Percentiles rank a stretch among this genome's conserved stretches.
Conservation (phyloP, 2,329 filamentous ascomycete species). For the Stagonosporopsis rhizophila region DNA sequence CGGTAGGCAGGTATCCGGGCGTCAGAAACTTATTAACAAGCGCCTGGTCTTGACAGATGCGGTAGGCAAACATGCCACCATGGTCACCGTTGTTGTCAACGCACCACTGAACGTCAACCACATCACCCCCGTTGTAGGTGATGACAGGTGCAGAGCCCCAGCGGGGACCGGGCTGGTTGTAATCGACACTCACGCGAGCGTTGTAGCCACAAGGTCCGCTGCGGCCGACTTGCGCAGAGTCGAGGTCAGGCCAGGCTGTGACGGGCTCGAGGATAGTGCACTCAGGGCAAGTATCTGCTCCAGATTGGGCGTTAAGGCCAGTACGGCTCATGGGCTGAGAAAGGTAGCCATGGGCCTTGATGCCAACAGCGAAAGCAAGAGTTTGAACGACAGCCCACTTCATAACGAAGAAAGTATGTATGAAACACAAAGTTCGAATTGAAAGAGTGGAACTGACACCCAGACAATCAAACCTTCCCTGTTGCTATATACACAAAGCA, state of each 20-base stretch:
- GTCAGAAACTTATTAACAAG: conserved; percentile 43
- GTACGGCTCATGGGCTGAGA: conserved; percentile 44
- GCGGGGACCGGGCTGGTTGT: conserved; percentile 42
- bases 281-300: conserved; percentile 44
- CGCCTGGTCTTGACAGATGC: conserved; percentile 44
- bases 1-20: conserved; percentile 41
- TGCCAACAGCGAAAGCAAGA: conserved; percentile 28
- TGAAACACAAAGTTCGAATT: neutral
- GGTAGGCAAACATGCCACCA: conserved; percentile 46
- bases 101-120: conserved; percentile 45
- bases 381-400: conserved; percentile 22
- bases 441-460: neutral
- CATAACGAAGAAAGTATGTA: conserved; percentile 23
- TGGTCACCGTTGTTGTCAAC: conserved; percentile 46
- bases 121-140: conserved; percentile 40
- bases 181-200: conserved; percentile 44
- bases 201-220: conserved; percentile 47
- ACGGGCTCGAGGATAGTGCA: conserved; percentile 46
- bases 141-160: conserved; percentile 42
- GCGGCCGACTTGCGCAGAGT: conserved; percentile 38
- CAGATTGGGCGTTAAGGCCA: conserved; percentile 43
- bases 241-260: conserved; percentile 42
- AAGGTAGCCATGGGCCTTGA: conserved; percentile 44
- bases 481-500: conserved; percentile 4
- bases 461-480: neutral